Conservation (phyloP, 73 alveolate species). For the Paramecium biaurelia region DNA sequence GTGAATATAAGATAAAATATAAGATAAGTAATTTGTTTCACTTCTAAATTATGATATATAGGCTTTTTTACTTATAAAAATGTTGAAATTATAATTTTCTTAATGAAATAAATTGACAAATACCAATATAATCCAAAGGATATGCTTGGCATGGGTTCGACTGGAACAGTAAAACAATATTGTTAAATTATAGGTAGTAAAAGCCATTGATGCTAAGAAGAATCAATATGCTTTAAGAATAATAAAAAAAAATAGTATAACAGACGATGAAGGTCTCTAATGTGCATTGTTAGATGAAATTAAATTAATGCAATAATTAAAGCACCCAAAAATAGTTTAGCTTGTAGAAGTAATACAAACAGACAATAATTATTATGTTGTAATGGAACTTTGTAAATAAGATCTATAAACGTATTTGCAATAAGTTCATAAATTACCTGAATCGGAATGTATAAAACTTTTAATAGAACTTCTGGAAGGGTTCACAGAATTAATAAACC, state of each 20-base stretch:
- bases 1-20: background rate
- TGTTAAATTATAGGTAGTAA: background rate
- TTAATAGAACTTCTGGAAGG: constrained; percentile 44
- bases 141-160: background rate
- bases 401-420: background rate
- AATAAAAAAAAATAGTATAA: background rate
- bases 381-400: background rate
- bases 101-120: constrained; percentile 32
- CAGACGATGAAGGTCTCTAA: background rate
- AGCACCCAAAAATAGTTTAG: constrained; percentile 34
- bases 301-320: background rate
- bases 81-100: background rate
- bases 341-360: background rate
- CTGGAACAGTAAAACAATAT: background rate
- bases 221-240: background rate
- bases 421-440: constrained; percentile 21
- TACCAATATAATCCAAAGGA: background rate
- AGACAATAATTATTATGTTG: background rate
- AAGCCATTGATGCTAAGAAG: background rate
- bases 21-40: background rate
- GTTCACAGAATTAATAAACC: constrained; percentile 38
- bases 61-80: background rate
- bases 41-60: background rate
- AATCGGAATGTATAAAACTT: background rate
- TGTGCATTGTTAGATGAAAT: background rate